Percentiles rank a stretch among this genome's conserved stretches.
Conservation (phyloP, 495 filamentous ascomycete genomes). For the Aspergillus incahuasiensis region DNA sequence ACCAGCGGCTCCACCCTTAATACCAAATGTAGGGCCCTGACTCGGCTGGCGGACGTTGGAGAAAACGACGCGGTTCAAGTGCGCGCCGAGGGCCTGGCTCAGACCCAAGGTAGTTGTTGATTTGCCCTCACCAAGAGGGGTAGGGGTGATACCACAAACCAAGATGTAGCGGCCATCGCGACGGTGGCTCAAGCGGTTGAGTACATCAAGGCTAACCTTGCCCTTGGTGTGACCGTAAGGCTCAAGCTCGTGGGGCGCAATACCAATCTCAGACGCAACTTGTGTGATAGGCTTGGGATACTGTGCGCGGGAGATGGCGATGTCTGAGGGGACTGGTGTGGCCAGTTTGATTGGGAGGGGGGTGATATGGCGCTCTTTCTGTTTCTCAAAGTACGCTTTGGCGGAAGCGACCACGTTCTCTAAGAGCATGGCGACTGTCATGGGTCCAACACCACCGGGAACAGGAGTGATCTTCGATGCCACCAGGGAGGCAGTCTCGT, state of each 20-base stretch:
- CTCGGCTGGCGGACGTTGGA: constrained; percentile 96
- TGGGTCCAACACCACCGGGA: constrained; percentile 93
- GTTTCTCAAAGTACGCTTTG: constrained; percentile 72
- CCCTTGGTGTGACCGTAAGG: constrained; percentile 93
- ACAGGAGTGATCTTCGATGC: constrained; percentile 97
- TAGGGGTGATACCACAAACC: constrained; percentile 93
- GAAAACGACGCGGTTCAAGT: constrained; percentile 80
- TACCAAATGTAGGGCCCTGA: constrained; percentile 96
- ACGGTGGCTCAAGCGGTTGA: constrained; percentile 81
- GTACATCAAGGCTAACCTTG: constrained; percentile 77
- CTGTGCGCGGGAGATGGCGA: constrained; percentile 85
- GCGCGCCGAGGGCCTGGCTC: constrained; percentile 87
- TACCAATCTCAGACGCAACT: constrained; percentile 81
- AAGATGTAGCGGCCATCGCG: constrained; percentile 86
- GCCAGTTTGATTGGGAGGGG: constrained; percentile 74
- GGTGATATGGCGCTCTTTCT: constrained; percentile 68
- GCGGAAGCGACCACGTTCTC: constrained; percentile 89
- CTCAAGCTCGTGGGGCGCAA: constrained; percentile 80
- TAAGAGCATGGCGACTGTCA: constrained; percentile 95
- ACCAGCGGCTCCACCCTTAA: constrained; percentile 96
- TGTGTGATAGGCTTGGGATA: constrained; percentile 81
- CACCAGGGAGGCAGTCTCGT: constrained; percentile 75
- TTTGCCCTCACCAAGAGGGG: constrained; percentile 96
- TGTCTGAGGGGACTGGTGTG: constrained; percentile 84
- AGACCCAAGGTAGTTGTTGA: constrained; percentile 98